Conservation (phyloP, 1,139 yeast species). For the Pichia sp. region DNA sequence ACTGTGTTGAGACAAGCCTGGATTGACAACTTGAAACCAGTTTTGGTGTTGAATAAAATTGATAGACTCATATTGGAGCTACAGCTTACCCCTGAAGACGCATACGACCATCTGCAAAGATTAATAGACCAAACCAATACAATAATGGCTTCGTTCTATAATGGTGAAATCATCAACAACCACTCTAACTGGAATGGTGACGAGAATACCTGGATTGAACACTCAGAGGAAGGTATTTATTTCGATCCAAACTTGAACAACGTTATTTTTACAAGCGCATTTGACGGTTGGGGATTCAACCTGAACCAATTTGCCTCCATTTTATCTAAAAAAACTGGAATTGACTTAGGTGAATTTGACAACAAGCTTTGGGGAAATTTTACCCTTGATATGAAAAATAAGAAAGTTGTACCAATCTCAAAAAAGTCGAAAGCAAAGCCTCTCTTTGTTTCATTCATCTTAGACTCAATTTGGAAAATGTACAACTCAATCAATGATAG, state of each 20-base stretch:
- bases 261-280: conserved; percentile 90
- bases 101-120: conserved; percentile 72
- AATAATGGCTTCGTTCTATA: conserved; percentile 86
- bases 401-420: conserved; percentile 65
- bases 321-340: conserved; percentile 80
- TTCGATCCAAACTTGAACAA: conserved; percentile 88
- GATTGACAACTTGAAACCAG: conserved; percentile 85
- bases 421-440: conserved; percentile 59
- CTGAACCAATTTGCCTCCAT: conserved; percentile 84
- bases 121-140: conserved; percentile 92
- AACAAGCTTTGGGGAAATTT: conserved; percentile 97
- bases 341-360: conserved; percentile 71
- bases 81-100: conserved; percentile 78
- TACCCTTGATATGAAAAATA: conserved; percentile 84
- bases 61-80: conserved; percentile 83
- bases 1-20: conserved; percentile 94
- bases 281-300: conserved; percentile 98
- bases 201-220: conserved; percentile 61
- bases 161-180: conserved; percentile 91
- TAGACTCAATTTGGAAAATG: conserved; percentile 91
- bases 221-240: conserved; percentile 78
- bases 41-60: conserved; percentile 87
- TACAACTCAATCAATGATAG: conserved; percentile 68
- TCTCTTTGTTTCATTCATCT: conserved; percentile 77
- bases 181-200: conserved; percentile 61